Conservation (phyloP, 2,329 filamentous ascomycete species). For the Penicillium sp. region DNA sequence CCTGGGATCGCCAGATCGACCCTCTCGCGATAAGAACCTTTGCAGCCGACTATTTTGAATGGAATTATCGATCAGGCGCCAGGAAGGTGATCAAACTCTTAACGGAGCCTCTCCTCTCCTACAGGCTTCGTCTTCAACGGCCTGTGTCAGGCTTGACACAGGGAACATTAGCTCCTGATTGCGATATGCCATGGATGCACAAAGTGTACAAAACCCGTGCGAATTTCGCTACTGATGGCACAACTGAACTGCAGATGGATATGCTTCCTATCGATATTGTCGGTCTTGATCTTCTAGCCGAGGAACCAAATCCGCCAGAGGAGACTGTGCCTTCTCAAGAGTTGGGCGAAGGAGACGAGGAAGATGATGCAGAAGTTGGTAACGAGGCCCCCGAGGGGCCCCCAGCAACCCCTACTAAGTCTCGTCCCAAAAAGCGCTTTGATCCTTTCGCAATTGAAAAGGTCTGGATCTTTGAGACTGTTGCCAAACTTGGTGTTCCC, state of each 20-base stretch:
- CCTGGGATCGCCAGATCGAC: slow-evolving; percentile 66
- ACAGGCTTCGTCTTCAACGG: slow-evolving; percentile 49
- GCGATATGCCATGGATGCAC: slow-evolving; percentile 59
- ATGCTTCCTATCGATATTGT: slow-evolving; percentile 77
- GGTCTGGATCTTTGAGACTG: slow-evolving; percentile 66
- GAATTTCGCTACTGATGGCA: slow-evolving; percentile 73
- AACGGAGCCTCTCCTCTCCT: slow-evolving; percentile 72
- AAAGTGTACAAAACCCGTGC: slow-evolving; percentile 66
- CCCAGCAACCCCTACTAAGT: slow-evolving; percentile 25
- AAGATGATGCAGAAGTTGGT: slow-evolving; percentile 31
- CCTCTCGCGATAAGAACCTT: slow-evolving; percentile 70
- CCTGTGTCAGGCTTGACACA: slow-evolving; percentile 36
- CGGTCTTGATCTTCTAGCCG: slow-evolving; percentile 70
- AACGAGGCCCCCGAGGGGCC: slow-evolving; percentile 11
- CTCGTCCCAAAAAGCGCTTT: slow-evolving; percentile 44
- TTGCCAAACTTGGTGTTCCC: slow-evolving; percentile 65
- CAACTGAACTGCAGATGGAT: slow-evolving; percentile 74
- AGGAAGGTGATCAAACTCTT: slow-evolving; percentile 81
- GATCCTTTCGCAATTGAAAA: slow-evolving; percentile 67
- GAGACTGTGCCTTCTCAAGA: slow-evolving; percentile 18
- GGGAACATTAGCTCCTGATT: slow-evolving; percentile 40
- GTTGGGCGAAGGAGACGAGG: slow-evolving; percentile 30
- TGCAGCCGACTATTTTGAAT: slow-evolving; percentile 78
- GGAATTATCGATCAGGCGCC: slow-evolving; percentile 75
- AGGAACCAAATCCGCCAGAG: slow-evolving; percentile 62